Conservation (phyloP, 805 yeast species). For the Lipomyces kockii region DNA sequence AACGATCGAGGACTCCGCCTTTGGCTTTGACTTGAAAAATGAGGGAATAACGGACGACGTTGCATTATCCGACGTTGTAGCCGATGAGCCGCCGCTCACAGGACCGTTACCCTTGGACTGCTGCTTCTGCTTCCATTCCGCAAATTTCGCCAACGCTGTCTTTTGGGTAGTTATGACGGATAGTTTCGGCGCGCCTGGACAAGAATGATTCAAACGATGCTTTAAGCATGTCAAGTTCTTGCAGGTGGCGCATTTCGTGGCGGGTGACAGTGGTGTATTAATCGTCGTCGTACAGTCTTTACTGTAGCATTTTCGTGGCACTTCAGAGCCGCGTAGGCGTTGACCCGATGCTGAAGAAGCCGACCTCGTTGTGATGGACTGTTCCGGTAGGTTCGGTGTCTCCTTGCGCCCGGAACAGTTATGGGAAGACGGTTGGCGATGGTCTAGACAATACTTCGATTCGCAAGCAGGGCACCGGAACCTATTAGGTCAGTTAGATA, state of each 20-base stretch:
- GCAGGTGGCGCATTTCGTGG: slow-evolving; percentile 59
- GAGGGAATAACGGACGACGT: slow-evolving; percentile 9
- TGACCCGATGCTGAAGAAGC: slow-evolving; percentile 1
- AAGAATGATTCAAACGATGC: slow-evolving; percentile 36
- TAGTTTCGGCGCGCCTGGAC: slow-evolving; percentile 29
- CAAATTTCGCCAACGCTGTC: slow-evolving; percentile 36
- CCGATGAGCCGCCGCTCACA: slow-evolving; percentile 1
- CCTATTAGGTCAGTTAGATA: slow-evolving; percentile 4
- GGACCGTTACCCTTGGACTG: slow-evolving; percentile 1
- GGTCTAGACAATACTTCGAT: slow-evolving; percentile 55
- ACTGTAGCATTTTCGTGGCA: slow-evolving; percentile 27
- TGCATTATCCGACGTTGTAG: background rate
- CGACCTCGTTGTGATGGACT: background rate
- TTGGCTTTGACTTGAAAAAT: slow-evolving; percentile 19
- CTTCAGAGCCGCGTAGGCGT: slow-evolving; percentile 44
- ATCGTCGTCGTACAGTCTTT: slow-evolving; percentile 18
- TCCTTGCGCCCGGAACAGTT: slow-evolving; percentile 36
- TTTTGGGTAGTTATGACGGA: slow-evolving; percentile 11
- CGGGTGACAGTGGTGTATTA: slow-evolving; percentile 48
- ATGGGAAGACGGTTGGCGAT: slow-evolving; percentile 50
- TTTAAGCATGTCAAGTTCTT: slow-evolving; percentile 47
- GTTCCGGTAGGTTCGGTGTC: background rate
- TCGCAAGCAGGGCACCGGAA: slow-evolving; percentile 58
- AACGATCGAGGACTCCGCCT: slow-evolving; percentile 32
- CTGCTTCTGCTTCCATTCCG: slow-evolving; percentile 32